phyloP scores from a whole-genome alignment of 805 yeast species.

The Millerozyma acaciae region DNA sequence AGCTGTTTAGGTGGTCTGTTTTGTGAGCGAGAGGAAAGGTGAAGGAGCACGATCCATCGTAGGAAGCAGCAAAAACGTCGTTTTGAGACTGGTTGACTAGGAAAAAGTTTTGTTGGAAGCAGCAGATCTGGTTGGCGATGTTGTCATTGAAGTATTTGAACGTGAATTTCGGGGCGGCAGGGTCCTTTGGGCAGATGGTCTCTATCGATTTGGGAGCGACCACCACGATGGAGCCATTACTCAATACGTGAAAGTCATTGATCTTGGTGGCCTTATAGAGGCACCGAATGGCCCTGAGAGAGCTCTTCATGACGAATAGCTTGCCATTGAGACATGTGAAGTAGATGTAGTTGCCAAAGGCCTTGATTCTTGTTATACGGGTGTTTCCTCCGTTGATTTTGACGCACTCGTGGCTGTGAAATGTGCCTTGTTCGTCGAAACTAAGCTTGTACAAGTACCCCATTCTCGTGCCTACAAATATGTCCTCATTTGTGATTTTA shows the following conservation, averaged over 20 bases:
- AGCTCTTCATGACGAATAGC: background rate
- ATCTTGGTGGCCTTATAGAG: constrained; percentile 1
- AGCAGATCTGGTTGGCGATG: constrained; percentile 7
- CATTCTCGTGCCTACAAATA: constrained; percentile 5
- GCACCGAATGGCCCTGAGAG: background rate
- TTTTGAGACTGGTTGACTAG: constrained; percentile 9
- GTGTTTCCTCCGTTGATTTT: background rate
- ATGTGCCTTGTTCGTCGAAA: background rate
- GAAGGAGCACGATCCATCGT: background rate
- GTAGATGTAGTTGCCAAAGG: background rate
- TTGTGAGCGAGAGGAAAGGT: too few relatives aligned
- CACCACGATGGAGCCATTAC: background rate
- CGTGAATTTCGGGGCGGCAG: background rate
- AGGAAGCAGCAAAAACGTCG: constrained; percentile 1
- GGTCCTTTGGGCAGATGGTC: background rate
- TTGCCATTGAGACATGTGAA: background rate
- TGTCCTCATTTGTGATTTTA: background rate
- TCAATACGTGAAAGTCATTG: constrained; percentile 1
- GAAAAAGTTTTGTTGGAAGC: constrained; percentile 2
- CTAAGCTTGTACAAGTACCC: constrained; percentile 4
- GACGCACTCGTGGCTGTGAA: background rate
- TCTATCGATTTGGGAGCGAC: constrained; percentile 4
- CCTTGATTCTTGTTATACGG: background rate
- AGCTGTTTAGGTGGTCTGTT: too few relatives aligned
- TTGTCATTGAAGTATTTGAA: constrained; percentile 7